Percentiles rank a stretch among this genome's conserved stretches.
Conservation (phyloP, 768 basidiomycete genomes). For the Kondoa malvinella region DNA sequence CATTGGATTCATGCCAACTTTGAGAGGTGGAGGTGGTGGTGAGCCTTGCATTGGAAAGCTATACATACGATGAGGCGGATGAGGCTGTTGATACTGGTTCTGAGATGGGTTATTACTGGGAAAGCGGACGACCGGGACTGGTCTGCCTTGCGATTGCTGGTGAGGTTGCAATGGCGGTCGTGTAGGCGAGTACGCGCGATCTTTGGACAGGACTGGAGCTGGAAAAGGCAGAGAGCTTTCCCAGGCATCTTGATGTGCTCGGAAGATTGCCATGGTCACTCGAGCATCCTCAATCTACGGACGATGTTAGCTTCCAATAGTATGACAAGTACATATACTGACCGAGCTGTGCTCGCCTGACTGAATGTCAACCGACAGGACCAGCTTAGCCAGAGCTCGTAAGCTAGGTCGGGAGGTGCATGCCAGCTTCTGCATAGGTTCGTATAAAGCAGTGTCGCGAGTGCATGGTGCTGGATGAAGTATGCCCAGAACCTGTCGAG, state of each 20-base stretch:
- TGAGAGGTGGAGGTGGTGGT: not conserved
- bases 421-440: conserved; percentile 37
- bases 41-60: not conserved
- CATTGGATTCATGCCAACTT: not conserved
- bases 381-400: conserved; percentile 58
- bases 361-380: conserved; percentile 58
- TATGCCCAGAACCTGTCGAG: conserved; percentile 33
- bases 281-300: conserved; percentile 71
- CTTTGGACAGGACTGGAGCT: not conserved
- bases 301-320: conserved; percentile 5
- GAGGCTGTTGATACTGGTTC: not conserved
- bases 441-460: conserved; percentile 34
- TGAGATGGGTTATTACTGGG: not conserved
- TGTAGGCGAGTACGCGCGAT: not conserved
- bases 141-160: not conserved
- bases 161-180: not conserved
- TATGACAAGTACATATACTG: conserved; percentile 29
- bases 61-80: not conserved
- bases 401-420: conserved; percentile 55
- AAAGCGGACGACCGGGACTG: not conserved
- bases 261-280: conserved; percentile 83
- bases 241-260: conserved; percentile 65
- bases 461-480: conserved; percentile 33
- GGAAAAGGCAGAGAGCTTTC: conserved; percentile 39
- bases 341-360: conserved; percentile 82